These are phyloP conservation scores for Thelephora aurantiotincta DNA, from an alignment of 768 basidiomycete genomes.

Conservation along the genomic window DNA sequence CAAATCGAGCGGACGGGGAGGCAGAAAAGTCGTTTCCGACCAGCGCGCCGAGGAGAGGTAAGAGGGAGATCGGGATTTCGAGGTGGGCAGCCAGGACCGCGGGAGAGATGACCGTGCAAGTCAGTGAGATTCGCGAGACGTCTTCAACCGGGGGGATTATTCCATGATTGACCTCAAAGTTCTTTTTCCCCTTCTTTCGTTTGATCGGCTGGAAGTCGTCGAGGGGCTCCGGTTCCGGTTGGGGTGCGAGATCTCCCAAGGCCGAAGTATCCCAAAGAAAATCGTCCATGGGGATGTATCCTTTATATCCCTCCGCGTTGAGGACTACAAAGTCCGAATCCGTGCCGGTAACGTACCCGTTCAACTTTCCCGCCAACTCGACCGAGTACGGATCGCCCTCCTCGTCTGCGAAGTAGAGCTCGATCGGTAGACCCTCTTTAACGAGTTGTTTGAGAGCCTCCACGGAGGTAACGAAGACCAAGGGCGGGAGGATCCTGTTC, in stretches of 20 bases:
- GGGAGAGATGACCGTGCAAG: slow-evolving; percentile 48
- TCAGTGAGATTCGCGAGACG: slow-evolving; percentile 25
- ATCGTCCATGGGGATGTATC: slow-evolving; percentile 65
- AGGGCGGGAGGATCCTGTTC: slow-evolving; percentile 61
- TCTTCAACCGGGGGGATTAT: slow-evolving; percentile 38
- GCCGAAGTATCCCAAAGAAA: slow-evolving; percentile 43
- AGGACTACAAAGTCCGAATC: slow-evolving; percentile 79
- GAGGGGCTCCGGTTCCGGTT: slow-evolving; percentile 17
- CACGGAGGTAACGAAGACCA: slow-evolving; percentile 43
- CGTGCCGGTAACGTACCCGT: slow-evolving; percentile 61
- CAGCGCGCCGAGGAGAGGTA: slow-evolving; percentile 66
- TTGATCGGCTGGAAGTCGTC: slow-evolving; percentile 47
- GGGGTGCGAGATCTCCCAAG: slow-evolving; percentile 7
- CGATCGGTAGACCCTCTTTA: slow-evolving; percentile 18
- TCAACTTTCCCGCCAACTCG: slow-evolving; percentile 60
- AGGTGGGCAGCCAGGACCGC: slow-evolving; percentile 46
- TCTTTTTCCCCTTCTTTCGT: slow-evolving; percentile 38
- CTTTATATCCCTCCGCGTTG: slow-evolving; percentile 61
- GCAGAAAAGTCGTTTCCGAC: slow-evolving; percentile 55
- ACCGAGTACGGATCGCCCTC: slow-evolving; percentile 80
- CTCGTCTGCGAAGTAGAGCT: slow-evolving; percentile 63
- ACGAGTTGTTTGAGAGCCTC: slow-evolving; percentile 30
- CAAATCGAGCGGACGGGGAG: slow-evolving; percentile 28
- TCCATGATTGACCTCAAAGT: slow-evolving; percentile 12
- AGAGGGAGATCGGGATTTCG: slow-evolving; percentile 50